Evolutionary conservation across 257 asterid species (phyloP), one percentile per base, ranked within the genome.

Genomic region (Echites panduratus): DNA sequence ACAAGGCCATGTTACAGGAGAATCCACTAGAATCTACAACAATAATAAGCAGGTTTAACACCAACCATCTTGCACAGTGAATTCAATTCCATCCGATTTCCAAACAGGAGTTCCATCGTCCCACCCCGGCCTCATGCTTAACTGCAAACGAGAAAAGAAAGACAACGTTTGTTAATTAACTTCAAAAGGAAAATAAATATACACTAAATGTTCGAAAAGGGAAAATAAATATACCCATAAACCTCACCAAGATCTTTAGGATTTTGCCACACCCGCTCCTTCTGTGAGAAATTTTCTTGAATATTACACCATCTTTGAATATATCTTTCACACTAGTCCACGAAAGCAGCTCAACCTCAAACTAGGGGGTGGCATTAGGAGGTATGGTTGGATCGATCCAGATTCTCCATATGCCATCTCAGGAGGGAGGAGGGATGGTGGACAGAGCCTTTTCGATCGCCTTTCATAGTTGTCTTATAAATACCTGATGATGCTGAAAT

Each of bases 181-280:
- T 14, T 5, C 19, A 49, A 43, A 40, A 43, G 63, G 27, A 70
- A 48, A 22, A 40, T 26, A 70, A 58, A 26, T 29, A 66, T 0
- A 50, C 38, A 32, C 38, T 32, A 49, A 43, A 40, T 11, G 1
- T 24, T 29, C n/a, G n/a, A n/a, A 54, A 50, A 27, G 24, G 63
- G 27, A 70, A 48, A 20, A 40, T 26, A 70, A 50, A 20, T 29
- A 66, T 0, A 16, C 82, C 90, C 85, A 68, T 70, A 73, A 50
- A 87, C 89, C 80, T 87, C 90, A 76, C 85, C 92, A 59, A 84
- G 85, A 78, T 82, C 84, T 68, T 78, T 84, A 44, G 90, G 92
- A 72, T 82, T 84, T 66, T 80, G 88, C 89, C 92, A 87, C n/a
- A n/a, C 87, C 88, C 75, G 84, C 79, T 79, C 92, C 90, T 84